phyloP scores from a whole-genome alignment of 257 asterid genomes.

The Rehmannia glutinosa region DNA sequence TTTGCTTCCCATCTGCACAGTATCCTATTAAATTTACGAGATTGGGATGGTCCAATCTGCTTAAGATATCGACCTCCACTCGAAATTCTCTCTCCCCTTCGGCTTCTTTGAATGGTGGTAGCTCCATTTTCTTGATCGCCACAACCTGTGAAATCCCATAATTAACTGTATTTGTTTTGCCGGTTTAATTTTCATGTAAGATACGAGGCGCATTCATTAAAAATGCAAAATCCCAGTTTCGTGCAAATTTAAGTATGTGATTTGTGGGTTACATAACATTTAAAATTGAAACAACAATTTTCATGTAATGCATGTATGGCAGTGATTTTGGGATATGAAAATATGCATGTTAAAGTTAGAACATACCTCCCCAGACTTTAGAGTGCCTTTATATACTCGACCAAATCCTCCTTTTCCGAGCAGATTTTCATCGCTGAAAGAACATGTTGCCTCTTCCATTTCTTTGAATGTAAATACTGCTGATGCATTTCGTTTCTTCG shows the following conservation, averaged over 20 bases:
- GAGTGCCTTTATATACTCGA: slow-evolving; percentile 82
- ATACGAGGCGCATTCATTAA: too few species aligned
- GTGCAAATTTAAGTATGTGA: too few species aligned
- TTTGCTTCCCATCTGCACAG: slow-evolving; percentile 96
- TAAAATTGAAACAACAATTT: too few species aligned
- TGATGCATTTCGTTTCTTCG: slow-evolving; percentile 69
- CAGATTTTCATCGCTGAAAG: slow-evolving; percentile 70
- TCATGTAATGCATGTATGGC: neutral
- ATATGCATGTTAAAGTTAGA: neutral
- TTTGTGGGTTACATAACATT: too few species aligned
- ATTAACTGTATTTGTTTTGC: neutral
- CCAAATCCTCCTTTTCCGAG: slow-evolving; percentile 99
- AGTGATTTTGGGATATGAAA: neutral
- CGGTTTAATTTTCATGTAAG: neutral
- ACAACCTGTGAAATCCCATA: slow-evolving; percentile 51
- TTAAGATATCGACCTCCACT: slow-evolving; percentile 93
- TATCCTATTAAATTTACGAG: slow-evolving; percentile 81
- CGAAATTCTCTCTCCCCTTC: slow-evolving; percentile 94
- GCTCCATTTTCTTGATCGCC: slow-evolving; percentile 95
- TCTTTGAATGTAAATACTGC: slow-evolving; percentile 74
- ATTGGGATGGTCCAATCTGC: slow-evolving; percentile 95
- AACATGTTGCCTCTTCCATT: slow-evolving; percentile 84
- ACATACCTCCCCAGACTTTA: slow-evolving; percentile 80
- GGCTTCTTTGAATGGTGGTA: slow-evolving; percentile 74
- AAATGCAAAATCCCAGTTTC: too few species aligned